Base-by-base conservation (phyloP, 257 asterid species). In the Nicotiana tomentosiformis region DNA sequence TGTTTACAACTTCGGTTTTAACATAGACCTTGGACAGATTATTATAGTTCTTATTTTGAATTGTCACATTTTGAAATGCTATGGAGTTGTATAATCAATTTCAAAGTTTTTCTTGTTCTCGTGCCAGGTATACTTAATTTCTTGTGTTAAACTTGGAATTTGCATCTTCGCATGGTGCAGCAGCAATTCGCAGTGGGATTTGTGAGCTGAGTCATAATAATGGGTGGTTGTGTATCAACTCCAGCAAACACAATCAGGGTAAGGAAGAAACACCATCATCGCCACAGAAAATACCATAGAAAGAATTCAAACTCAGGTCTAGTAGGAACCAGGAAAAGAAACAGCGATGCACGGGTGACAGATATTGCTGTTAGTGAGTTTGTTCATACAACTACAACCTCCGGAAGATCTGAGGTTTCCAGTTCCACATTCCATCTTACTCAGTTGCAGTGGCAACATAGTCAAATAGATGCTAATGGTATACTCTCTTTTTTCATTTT, bases 201-300 rank as follows among this genome's bases (percentile, higher is more conserved):
- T 70, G 49, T 86, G 83, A 74, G 78, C 86, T 87, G 84, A 83
- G 82, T 70, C 35, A 20, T 77, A 35, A 78, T 26, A 85, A 96
- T 96, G 99, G 99, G 99, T 46, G 94, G 86, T 55, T 96, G 99
- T 88, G 89, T 91, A 57, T 96, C 99, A 58, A 82, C 97, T 57
- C 87, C 89, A 53, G 84, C 88, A 74, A 65, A 82, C 66, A 29
- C 77, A 5, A 81, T 86, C 30, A 89, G 78, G 85, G 80, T 68
- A 66, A 83, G 83, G 88, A 91, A 88, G 89, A 91, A 83, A 82
- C 93, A 82, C 56, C 90, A 64, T 7, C 85, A 58, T 2, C 89
- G 66, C 65, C 65, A 82, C 39, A 92, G 89, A 83, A 93, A 90
- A 83, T 88, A 79, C 83, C 89, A 82, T 57, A 85, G 85, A 64